phyloP scores from a whole-genome alignment of 208 protist species.

The Trypanosoma brucei region DNA sequence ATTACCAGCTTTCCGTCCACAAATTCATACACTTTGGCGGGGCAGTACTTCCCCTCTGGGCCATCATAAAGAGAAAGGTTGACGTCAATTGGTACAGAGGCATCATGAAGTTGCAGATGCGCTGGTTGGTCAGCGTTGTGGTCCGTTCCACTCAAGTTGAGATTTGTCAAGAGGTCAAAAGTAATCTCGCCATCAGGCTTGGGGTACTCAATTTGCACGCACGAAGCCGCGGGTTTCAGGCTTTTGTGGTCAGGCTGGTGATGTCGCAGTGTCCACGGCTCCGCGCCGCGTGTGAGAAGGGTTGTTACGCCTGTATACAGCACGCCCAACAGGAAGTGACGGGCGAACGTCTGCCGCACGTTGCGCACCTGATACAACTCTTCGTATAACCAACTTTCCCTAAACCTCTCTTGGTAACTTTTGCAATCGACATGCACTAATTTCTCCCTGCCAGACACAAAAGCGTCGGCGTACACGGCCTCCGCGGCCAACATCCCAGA shows the following conservation, averaged over 20 bases:
- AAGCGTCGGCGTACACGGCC: slow-evolving; percentile 69
- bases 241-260: slow-evolving; percentile 60
- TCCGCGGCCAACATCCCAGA: slow-evolving; percentile 88
- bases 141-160: slow-evolving; percentile 92
- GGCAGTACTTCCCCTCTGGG: slow-evolving; percentile 94
- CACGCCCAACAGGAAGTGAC: slow-evolving; percentile 78
- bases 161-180: slow-evolving; percentile 96
- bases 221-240: slow-evolving; percentile 72
- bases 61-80: slow-evolving; percentile 90
- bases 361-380: slow-evolving; percentile 94
- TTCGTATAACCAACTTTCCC: slow-evolving; percentile 91
- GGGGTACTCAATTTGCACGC: slow-evolving; percentile 93
- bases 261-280: slow-evolving; percentile 91
- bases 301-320: slow-evolving; percentile 82
- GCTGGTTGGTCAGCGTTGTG: slow-evolving; percentile 95
- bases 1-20: slow-evolving; percentile 91
- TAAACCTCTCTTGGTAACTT: slow-evolving; percentile 82
- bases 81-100: slow-evolving; percentile 64
- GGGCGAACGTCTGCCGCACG: slow-evolving; percentile 88
- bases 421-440: slow-evolving; percentile 49
- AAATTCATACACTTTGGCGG: slow-evolving; percentile 96
- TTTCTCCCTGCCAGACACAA: slow-evolving; percentile 48
- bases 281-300: slow-evolving; percentile 69
- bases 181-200: slow-evolving; percentile 94
- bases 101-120: slow-evolving; percentile 89